Base-by-base conservation (phyloP, 2,329 filamentous ascomycete genomes). In the Curvularia verruculosa region DNA sequence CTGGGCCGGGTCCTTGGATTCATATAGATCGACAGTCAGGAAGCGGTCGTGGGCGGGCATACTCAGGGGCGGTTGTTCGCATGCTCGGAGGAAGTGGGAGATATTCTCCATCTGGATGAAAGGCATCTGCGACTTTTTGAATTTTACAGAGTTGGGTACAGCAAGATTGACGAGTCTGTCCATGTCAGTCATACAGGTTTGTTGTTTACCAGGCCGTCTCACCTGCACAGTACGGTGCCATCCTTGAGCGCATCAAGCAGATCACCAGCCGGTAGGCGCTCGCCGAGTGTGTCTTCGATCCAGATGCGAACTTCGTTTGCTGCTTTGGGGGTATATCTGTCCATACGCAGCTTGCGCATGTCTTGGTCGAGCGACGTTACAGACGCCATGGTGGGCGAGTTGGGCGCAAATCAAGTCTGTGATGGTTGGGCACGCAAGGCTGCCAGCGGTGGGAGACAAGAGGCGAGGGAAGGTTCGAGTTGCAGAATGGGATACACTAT, bases 71-170 rank as follows among this genome's bases (percentile, higher is more conserved):
- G 90, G 86, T 49, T 85, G 82, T 77, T 96, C 91, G 81, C 93
- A 96, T 58, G 92, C 92, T 71, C 86, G 87, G 52, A 99, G 86
- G 79, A 97, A 99, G 73, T 96, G 91, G 4, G 93, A 96, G 72
- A 99, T 97, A 75, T 99, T 99, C 77, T 99, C 95, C 93, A 98
- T 98, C 78, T 99, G 95, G 39, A 98, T 94, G 75, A 99, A 99
- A 0, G 95, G 95, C 94, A 98, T 98, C 39, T 87, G 80, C 1
- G 93, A 96, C 73, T 89, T 84, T 79, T 98, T 98, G 84, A 90
- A 98, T 76, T 89, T 92, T 78, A 96, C 85, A 0, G 91, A 90
- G 15, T 88, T 85, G 24, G 91, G 90, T 36, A 89, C 78, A 29
- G 86, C 90, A 54, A 94, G 83, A 73, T 96, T 98, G 70, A 91